Base-by-base conservation (phyloP, 129 eudicot species). In the Tagetes patula region DNA sequence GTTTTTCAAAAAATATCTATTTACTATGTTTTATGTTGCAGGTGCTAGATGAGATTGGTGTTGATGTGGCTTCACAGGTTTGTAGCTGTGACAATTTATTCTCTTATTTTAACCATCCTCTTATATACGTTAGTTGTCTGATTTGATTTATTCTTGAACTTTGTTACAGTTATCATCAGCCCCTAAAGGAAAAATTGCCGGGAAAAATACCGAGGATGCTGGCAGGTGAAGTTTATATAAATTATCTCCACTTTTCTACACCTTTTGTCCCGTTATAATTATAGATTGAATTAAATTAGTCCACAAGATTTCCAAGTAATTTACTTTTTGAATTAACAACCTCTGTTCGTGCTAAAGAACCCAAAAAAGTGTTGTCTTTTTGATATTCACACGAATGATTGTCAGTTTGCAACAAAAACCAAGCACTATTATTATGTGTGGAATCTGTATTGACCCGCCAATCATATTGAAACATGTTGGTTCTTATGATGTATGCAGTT, bases 11-110 rank as follows among this genome's bases (percentile, higher is more conserved):
- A 9, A 49, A 54, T 53, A 55, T 55, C 9, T 65, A 40, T 42
- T 69, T 75, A 61, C 65, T 11, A 70, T 62, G 49, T 75, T 63
- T 63, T 37, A 72, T 54, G 53, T 83, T 77, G 37, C 83, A 94
- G 99, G 99, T 94, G 75, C 90, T 94, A 69, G 99, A 94, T 77
- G 99, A 94, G 79, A 94, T 94, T 52, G 97, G 99, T 33, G 96
- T 90, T 49, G 91, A 86, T 82, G 93, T 94, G 77, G 99, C 99
- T 59, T 94, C 99, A 75, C 98, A 93, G 98, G 98, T 93, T 82
- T 32, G 89, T 82, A 55, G 77, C 55, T 69, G 20, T 67, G 37
- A 42, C 48, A 50, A 10, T 64, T 49, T 70, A 39, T 56, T 36
- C 56, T 36, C 47, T 59, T 10, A 0, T 65, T 56, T 20, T 71